Conservation (phyloP, 192 early-diverging fungal species). For the Umbelopsis sp. region DNA sequence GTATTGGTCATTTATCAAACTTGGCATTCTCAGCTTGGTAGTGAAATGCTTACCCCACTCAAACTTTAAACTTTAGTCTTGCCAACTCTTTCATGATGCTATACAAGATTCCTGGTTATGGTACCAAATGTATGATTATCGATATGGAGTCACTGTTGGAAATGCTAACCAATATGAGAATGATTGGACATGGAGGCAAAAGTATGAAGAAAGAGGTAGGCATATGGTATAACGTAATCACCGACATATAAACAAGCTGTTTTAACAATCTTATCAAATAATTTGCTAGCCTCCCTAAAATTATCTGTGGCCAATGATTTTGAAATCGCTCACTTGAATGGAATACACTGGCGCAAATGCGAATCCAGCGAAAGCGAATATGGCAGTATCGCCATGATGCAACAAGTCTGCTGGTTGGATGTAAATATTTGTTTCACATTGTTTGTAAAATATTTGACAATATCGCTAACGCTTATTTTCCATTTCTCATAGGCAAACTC, state of each 20-base stretch:
- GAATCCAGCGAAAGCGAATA: slow-evolving; percentile 11
- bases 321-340: slow-evolving; percentile 4
- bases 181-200: slow-evolving; percentile 1
- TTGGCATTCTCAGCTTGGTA: not conserved
- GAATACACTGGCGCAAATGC: slow-evolving; percentile 2
- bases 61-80: not conserved
- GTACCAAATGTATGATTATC: not conserved
- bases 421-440: not conserved
- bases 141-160: not conserved
- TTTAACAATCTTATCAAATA: not conserved
- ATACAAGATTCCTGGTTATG: not conserved
- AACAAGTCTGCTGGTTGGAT: slow-evolving; percentile 10
- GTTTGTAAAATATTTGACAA: not conserved
- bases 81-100: not conserved
- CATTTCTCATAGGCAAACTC: not conserved
- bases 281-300: not conserved
- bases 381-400: slow-evolving; percentile 14
- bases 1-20: not conserved
- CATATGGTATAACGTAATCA: not conserved
- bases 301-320: slow-evolving; percentile 14
- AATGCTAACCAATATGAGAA: not conserved
- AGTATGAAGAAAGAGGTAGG: slow-evolving; percentile 7
- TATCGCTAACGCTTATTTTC: not conserved
- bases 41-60: not conserved
- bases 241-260: too few relatives aligned